Evolutionary conservation across 2,329 filamentous ascomycete genomes (phyloP), one percentile per base, ranked within the genome.

Genomic region (Calonectria henricotiae): DNA sequence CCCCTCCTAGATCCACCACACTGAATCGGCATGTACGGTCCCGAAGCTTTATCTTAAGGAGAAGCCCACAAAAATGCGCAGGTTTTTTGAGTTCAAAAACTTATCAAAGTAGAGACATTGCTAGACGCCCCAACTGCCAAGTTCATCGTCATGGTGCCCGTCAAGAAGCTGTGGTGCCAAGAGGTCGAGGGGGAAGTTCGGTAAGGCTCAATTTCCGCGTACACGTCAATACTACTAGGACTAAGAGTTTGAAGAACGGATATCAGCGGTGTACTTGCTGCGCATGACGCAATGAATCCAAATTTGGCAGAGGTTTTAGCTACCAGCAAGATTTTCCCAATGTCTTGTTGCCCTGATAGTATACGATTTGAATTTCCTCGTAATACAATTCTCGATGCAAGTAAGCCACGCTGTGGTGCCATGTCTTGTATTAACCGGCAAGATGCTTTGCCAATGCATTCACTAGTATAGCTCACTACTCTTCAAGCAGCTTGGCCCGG

Each of bases 401-500:
- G 47, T 15, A 17, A 64, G 47, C 27, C 35, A 44, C 27, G 12
- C 15, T 49, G n/a, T 64, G 46, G 30, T 61, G 37, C 32, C 55
- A 44, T 41, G 37, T 44, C 13, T 30, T 12, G 11, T 32, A 61
- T 32, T 44, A 20, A 75, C 2, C 78, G 4, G 2, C 68, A 65
- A 2, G 46, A 66, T 4, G 55, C 71, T 20, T 58, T 5, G 4
- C 1, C 8, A 78, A 32, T 0, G 71, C 67, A 9, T 68, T 67
- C 0, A 70, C 67, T 1, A 78, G 41, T 0, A 64, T 35, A 3
- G 27, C 58, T 4, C 69, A 62, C 13, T 71, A 71, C 8, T 67
- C 35, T 44, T 77, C 71, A 58, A 77, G 77, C 5, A 76, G 25
- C 41, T 71, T 71, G 3, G 5, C 30, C 5, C 73, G 47, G 54